Evolutionary conservation across 345 rosid genomes (phyloP).

Genomic region (Eucalyptus polybractea): DNA sequence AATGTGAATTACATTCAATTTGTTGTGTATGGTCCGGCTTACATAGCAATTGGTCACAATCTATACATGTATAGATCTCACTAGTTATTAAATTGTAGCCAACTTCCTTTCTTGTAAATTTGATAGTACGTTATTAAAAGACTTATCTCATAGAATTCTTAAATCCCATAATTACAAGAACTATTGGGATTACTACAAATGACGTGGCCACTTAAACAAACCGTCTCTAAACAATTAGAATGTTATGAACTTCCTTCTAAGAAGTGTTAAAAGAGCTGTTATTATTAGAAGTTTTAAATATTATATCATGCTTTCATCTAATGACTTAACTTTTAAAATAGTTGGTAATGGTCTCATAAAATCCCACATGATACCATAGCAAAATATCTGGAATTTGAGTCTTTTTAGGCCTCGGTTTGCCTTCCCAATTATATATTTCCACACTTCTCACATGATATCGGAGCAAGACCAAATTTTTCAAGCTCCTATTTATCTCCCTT

Average conservation of each 20-base stretch:
- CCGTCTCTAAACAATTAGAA: neutral
- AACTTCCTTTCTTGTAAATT: neutral
- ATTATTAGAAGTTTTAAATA: neutral
- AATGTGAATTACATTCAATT: neutral
- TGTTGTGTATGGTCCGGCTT: neutral
- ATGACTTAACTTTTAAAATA: neutral
- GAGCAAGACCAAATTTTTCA: too few species aligned
- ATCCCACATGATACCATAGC: neutral
- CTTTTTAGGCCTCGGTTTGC: rapidly evolving
- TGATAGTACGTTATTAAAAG: neutral
- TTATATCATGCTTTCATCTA: neutral
- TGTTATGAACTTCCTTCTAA: neutral
- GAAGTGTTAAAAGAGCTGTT: neutral
- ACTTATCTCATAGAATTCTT: neutral
- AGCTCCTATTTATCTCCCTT: neutral
- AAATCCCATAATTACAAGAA: neutral
- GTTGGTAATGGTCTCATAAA: rapidly evolving
- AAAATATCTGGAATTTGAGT: neutral
- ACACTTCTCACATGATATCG: neutral
- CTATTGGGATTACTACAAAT: neutral
- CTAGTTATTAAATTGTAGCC: neutral
- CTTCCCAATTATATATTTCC: neutral
- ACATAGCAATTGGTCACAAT: neutral
- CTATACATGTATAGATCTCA: neutral
- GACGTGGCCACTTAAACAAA: neutral